A percentile compares a stretch with the other conserved stretches of the same genome.
These are phyloP conservation scores for Lotus japonicus DNA, from an alignment of 306 rosid genomes.

Conservation along the genomic window DNA sequence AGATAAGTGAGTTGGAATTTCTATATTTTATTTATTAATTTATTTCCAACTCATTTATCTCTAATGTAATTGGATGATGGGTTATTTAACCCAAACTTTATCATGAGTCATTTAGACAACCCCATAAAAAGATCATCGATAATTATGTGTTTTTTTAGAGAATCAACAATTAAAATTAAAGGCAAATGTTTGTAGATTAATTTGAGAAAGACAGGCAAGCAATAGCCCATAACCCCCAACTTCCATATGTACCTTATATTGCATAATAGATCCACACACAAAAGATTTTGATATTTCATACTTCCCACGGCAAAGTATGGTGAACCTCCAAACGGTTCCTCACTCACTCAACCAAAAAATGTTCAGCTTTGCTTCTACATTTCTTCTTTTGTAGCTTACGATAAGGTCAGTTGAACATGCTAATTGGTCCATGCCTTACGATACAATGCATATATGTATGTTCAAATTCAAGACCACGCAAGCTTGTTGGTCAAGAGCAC, in stretches of 20 bases:
- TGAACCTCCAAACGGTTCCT: slow-evolving; percentile 31
- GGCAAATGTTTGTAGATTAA: too few species aligned
- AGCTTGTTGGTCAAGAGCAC: slow-evolving; percentile 25
- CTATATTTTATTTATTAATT: too few species aligned
- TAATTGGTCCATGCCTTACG: slow-evolving; percentile 35
- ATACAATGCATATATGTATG: background rate
- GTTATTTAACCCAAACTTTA: too few species aligned
- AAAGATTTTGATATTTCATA: slow-evolving; percentile 18
- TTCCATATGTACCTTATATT: slow-evolving; percentile 33
- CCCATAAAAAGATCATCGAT: too few species aligned
- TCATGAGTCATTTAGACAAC: too few species aligned
- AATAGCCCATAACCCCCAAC: slow-evolving; percentile 23
- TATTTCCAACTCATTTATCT: too few species aligned
- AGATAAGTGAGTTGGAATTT: too few species aligned
- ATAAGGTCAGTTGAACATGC: slow-evolving; percentile 27
- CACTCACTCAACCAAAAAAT: slow-evolving; percentile 28
- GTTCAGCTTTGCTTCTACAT: slow-evolving; percentile 28
- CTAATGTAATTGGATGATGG: too few species aligned
- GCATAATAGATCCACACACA: slow-evolving; percentile 25
- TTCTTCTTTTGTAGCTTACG: slow-evolving; percentile 38
- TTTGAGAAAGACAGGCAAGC: slow-evolving; percentile 19
- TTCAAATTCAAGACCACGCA: slow-evolving; percentile 21
- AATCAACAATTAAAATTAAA: too few species aligned
- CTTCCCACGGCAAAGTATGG: slow-evolving; percentile 22
- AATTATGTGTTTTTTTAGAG: too few species aligned